These are phyloP conservation scores for Fusarium sp. DNA, from an alignment of 2,329 filamentous ascomycete genomes.

Conservation along the genomic window DNA sequence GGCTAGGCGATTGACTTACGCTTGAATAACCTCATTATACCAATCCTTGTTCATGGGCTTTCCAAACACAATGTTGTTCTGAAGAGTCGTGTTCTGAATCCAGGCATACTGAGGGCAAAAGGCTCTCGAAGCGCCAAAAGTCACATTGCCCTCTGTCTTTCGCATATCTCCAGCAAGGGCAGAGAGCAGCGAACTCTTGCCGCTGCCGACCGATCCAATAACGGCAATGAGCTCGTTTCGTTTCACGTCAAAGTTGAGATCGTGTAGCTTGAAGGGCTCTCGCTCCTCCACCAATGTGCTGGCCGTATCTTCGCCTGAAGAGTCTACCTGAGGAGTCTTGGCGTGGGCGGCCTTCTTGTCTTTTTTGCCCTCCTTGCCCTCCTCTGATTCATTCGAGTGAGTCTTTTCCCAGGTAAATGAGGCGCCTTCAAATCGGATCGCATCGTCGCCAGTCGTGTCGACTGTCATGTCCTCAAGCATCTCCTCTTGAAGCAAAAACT, in stretches of 20 bases:
- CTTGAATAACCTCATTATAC: constrained; percentile 87
- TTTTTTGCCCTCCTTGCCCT: constrained; percentile 65
- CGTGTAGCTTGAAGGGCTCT: constrained; percentile 79
- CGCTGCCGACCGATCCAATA: constrained; percentile 90
- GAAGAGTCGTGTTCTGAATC: constrained; percentile 93
- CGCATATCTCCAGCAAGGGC: constrained; percentile 96
- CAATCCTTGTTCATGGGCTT: constrained; percentile 79
- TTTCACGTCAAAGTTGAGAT: constrained; percentile 75
- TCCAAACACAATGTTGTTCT: constrained; percentile 92
- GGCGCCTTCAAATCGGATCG: constrained; percentile 78
- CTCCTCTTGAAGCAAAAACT: constrained; percentile 90
- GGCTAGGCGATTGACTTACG: constrained; percentile 55
- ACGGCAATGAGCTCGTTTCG: constrained; percentile 83
- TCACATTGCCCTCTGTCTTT: constrained; percentile 78
- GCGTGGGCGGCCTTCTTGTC: constrained; percentile 45
- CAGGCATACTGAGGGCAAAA: constrained; percentile 98
- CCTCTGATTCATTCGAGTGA: constrained; percentile 64
- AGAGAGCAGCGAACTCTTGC: constrained; percentile 89
- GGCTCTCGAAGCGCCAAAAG: constrained; percentile 81
- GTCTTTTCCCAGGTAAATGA: constrained; percentile 90
- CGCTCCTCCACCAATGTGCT: constrained; percentile 68
- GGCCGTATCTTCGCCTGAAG: constrained; percentile 59
- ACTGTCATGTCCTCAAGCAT: constrained; percentile 75
- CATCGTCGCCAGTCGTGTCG: constrained; percentile 69
- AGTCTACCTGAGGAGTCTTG: constrained; percentile 44